Evolutionary conservation across 176 grass and related monocot genomes (phyloP).

Genomic region (Oryza punctata): DNA sequence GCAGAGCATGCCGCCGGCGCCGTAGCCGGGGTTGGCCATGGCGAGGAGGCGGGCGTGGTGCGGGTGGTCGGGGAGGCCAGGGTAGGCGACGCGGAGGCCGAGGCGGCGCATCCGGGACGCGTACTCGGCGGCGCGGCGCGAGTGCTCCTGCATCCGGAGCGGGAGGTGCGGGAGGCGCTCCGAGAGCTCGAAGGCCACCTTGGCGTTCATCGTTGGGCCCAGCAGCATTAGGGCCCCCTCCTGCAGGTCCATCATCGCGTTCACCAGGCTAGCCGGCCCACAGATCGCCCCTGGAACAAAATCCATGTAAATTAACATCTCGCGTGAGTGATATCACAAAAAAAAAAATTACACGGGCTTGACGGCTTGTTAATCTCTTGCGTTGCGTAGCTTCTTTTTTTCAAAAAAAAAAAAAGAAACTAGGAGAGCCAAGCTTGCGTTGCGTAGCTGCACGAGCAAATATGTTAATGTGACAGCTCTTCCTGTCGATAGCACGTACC

Average conservation of each 20-base stretch:
- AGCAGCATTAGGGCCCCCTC: conserved; percentile 84
- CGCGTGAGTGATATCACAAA: no score
- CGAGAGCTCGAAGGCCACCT: conserved; percentile 92
- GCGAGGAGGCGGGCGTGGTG: conserved; percentile 67
- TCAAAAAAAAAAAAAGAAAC: no score
- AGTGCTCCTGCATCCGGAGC: conserved; percentile 95
- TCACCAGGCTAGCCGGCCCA: conserved; percentile 80
- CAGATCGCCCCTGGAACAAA: conserved; percentile 71
- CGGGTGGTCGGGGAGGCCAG: conserved; percentile 78
- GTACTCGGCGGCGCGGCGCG: conserved; percentile 65
- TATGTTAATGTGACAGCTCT: no score
- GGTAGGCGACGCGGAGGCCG: conserved; percentile 81
- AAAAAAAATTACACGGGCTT: no score
- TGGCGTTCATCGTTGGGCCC: conserved; percentile 97
- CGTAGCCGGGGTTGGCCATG: conserved; percentile 68
- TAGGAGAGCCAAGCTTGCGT: no score
- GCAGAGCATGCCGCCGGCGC: conserved; percentile 89
- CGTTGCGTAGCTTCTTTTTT: no score
- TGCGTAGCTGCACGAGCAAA: no score
- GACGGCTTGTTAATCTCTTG: no score
- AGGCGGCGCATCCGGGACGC: conserved; percentile 59
- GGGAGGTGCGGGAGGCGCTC: conserved; percentile 86
- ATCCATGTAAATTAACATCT: no score
- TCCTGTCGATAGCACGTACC: no score
- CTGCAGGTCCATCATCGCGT: conserved; percentile 94